These are phyloP conservation scores for Aureobasidium uvarum DNA, from an alignment of 2,329 filamentous ascomycete species.

Conservation along the genomic window DNA sequence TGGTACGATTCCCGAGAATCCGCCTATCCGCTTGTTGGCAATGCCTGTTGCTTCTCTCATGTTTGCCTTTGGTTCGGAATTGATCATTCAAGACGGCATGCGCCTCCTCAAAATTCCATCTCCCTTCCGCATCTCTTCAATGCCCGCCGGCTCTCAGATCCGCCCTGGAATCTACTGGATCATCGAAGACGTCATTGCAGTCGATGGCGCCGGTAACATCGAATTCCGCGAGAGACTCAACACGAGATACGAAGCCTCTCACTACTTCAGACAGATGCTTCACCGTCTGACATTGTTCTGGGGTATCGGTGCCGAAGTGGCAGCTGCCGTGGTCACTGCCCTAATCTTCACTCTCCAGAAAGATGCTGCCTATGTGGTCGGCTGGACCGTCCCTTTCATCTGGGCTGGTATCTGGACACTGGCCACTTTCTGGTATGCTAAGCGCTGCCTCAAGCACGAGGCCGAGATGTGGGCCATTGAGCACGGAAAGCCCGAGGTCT, in stretches of 20 bases:
- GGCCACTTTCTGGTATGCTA: conserved; percentile 49
- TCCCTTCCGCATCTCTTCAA: conserved; percentile 53
- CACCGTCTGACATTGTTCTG: conserved; percentile 54
- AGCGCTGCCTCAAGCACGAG: conserved; percentile 40
- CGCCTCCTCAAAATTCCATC: conserved; percentile 48
- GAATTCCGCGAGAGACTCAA: conserved; percentile 54
- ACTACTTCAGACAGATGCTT: conserved; percentile 55
- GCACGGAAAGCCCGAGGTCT: conserved; percentile 24
- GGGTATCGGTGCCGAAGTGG: conserved; percentile 48
- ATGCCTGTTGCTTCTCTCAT: conserved; percentile 54
- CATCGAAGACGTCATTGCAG: conserved; percentile 55
- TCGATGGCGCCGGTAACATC: conserved; percentile 54
- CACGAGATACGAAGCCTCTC: conserved; percentile 53
- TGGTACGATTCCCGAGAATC: conserved; percentile 48
- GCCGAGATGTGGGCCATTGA: conserved; percentile 39
- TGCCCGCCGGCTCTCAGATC: conserved; percentile 51
- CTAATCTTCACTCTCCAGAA: conserved; percentile 50
- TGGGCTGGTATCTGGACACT: conserved; percentile 51
- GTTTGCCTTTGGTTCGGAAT: conserved; percentile 53
- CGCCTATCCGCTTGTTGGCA: conserved; percentile 54
- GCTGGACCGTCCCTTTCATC: conserved; percentile 51
- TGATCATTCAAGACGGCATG: conserved; percentile 51
- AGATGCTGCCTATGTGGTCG: conserved; percentile 51
- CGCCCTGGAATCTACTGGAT: conserved; percentile 56
- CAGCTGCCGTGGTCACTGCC: conserved; percentile 44